Conservation (phyloP, 2,329 filamentous ascomycete species). For the Penicillium sp. region DNA sequence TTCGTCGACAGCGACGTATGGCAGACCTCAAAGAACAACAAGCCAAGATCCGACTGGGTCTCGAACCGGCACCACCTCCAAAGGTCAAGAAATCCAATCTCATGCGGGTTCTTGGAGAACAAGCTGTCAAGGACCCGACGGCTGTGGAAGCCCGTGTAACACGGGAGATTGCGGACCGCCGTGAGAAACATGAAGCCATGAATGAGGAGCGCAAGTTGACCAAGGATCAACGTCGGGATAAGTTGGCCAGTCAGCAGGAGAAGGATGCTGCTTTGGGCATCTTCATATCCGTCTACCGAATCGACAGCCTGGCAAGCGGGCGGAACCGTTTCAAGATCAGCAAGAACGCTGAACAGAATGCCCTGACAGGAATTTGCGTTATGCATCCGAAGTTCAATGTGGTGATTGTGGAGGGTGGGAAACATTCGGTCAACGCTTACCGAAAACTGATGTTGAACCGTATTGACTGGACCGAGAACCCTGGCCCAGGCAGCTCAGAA, state of each 20-base stretch:
- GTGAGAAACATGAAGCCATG: slow-evolving; percentile 68
- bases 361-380: slow-evolving; percentile 83
- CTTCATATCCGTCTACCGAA: slow-evolving; percentile 80
- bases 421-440: slow-evolving; percentile 77
- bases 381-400: slow-evolving; percentile 87
- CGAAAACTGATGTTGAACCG: slow-evolving; percentile 91
- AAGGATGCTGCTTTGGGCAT: slow-evolving; percentile 86
- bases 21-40: slow-evolving; percentile 94
- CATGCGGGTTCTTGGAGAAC: slow-evolving; percentile 93
- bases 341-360: slow-evolving; percentile 85
- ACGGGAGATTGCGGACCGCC: slow-evolving; percentile 83
- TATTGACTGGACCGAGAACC: slow-evolving; percentile 92
- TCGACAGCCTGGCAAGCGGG: slow-evolving; percentile 84
- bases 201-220: slow-evolving; percentile 87
- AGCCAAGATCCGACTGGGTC: slow-evolving; percentile 87
- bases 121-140: slow-evolving; percentile 91
- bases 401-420: slow-evolving; percentile 86
- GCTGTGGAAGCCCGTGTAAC: slow-evolving; percentile 94
- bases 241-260: slow-evolving; percentile 76
- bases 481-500: slow-evolving; percentile 60
- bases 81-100: slow-evolving; percentile 98
- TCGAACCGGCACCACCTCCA: slow-evolving; percentile 84
- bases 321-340: slow-evolving; percentile 91
- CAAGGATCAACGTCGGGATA: slow-evolving; percentile 82
- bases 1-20: slow-evolving; percentile 84